Conservation (phyloP, 495 filamentous ascomycete species). For the Penicilliopsis zonata region DNA sequence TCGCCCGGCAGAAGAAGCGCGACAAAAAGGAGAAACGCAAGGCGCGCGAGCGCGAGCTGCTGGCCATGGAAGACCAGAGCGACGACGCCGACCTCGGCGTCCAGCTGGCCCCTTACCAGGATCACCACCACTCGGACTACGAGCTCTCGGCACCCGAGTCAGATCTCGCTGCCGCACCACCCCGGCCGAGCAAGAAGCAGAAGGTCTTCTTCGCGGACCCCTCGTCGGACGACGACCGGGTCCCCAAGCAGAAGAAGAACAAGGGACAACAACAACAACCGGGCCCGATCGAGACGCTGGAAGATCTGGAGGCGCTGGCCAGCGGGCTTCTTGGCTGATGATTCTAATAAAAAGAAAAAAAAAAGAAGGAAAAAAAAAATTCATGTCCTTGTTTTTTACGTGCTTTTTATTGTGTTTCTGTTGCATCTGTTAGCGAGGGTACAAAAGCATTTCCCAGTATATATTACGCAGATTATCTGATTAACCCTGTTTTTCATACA, state of each 20-base stretch:
- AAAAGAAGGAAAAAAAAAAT: neutral
- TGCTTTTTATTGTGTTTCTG: too few relatives aligned
- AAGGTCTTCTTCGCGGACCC: slow-evolving; percentile 21
- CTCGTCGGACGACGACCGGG: slow-evolving; percentile 24
- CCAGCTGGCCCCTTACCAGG: slow-evolving; percentile 29
- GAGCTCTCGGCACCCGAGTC: slow-evolving; percentile 26
- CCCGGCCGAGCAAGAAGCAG: slow-evolving; percentile 31
- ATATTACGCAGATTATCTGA: too few relatives aligned
- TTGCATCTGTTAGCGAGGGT: too few relatives aligned
- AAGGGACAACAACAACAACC: slow-evolving; percentile 26
- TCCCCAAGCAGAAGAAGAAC: slow-evolving; percentile 31
- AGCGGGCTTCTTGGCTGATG: slow-evolving; percentile 59
- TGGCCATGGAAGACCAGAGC: slow-evolving; percentile 26
- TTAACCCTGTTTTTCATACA: too few relatives aligned
- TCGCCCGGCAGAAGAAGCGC: slow-evolving; percentile 64
- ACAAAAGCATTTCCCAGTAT: too few relatives aligned
- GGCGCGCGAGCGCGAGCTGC: slow-evolving; percentile 48
- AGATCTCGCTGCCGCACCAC: slow-evolving; percentile 7
- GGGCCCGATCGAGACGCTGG: slow-evolving; percentile 67
- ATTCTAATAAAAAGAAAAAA: slow-evolving; percentile 5
- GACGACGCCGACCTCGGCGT: slow-evolving; percentile 29
- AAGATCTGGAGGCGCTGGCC: slow-evolving; percentile 83
- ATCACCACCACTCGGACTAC: slow-evolving; percentile 22
- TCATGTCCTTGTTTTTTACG: neutral
- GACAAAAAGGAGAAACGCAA: slow-evolving; percentile 84